A percentile compares a stretch with the other conserved stretches of the same genome.
These are phyloP conservation scores for Aspergillus caelatus DNA, from an alignment of 2,329 filamentous ascomycete genomes.

Conservation along the genomic window DNA sequence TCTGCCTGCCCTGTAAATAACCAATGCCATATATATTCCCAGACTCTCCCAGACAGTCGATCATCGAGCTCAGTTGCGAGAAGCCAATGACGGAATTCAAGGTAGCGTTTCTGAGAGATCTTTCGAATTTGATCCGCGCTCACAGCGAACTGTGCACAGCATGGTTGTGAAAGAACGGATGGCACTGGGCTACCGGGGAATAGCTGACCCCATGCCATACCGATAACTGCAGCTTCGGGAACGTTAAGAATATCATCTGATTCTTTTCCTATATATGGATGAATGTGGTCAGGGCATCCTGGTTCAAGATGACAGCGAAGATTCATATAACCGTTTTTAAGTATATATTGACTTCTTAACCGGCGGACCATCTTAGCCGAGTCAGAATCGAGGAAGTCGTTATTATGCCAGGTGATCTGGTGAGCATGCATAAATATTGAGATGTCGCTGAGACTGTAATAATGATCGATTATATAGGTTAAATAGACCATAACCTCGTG, in stretches of 20 bases:
- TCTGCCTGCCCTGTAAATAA: neutral
- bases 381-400: conserved; percentile 47
- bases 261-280: conserved; percentile 22
- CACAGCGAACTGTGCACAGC: neutral
- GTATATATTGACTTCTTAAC: conserved; percentile 47
- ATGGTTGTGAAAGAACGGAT: neutral
- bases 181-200: conserved; percentile 30
- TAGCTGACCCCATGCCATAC: conserved; percentile 30
- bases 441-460: conserved; percentile 53
- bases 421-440: conserved; percentile 56
- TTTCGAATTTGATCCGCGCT: neutral
- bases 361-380: conserved; percentile 45
- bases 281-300: conserved; percentile 55
- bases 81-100: neutral
- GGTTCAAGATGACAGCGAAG: conserved; percentile 54
- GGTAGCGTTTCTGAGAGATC: neutral
- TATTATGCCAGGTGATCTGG: conserved; percentile 55
- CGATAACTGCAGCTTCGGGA: conserved; percentile 33
- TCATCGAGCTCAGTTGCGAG: neutral
- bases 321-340: conserved; percentile 52
- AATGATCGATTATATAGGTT: conserved; percentile 60
- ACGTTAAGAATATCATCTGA: conserved; percentile 24
- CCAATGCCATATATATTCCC: conserved; percentile 1
- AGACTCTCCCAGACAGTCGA: neutral
- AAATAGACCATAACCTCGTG: conserved; percentile 58